Percentiles rank a stretch among this genome's conserved stretches.
These are phyloP conservation scores for Chlorella sp. DNA, from an alignment of 139 green algal species.

Conservation along the genomic window DNA sequence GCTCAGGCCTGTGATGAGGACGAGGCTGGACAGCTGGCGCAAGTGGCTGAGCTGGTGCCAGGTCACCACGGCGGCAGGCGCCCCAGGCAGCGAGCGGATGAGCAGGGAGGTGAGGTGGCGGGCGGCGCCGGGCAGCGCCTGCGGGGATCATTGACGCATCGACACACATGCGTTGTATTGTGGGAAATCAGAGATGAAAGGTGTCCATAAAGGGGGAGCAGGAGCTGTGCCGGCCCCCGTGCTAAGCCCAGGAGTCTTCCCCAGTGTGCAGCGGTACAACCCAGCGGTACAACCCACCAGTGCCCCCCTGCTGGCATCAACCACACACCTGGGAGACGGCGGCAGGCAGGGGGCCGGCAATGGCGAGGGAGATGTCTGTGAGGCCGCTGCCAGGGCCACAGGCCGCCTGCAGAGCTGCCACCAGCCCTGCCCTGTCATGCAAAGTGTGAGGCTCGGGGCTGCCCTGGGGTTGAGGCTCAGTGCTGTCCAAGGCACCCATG, in stretches of 20 bases:
- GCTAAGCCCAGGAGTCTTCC: not conserved
- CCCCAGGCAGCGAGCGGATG: not conserved
- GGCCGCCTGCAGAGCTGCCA: not conserved
- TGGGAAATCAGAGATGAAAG: too few species aligned
- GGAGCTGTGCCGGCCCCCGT: not conserved
- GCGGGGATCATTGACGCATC: not conserved
- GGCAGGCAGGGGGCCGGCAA: not conserved
- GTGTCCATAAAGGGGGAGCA: too few species aligned
- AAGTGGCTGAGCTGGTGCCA: conserved; percentile 1
- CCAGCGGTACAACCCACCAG: not conserved
- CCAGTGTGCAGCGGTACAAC: not conserved
- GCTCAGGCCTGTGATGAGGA: not conserved
- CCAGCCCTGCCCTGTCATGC: too few species aligned
- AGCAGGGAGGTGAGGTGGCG: conserved; percentile 3
- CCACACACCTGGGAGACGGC: not conserved
- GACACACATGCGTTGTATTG: too few species aligned
- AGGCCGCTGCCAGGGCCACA: conserved; percentile 1
- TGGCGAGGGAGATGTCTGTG: not conserved
- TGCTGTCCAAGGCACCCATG: not conserved
- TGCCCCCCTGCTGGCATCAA: not conserved
- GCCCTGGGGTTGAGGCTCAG: too few species aligned
- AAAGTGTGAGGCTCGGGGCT: too few species aligned
- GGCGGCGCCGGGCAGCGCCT: conserved; percentile 7
- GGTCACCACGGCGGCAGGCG: not conserved
- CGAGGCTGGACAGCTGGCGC: not conserved